phyloP scores from a whole-genome alignment of 768 basidiomycete species.

The Trametes coccinea region DNA sequence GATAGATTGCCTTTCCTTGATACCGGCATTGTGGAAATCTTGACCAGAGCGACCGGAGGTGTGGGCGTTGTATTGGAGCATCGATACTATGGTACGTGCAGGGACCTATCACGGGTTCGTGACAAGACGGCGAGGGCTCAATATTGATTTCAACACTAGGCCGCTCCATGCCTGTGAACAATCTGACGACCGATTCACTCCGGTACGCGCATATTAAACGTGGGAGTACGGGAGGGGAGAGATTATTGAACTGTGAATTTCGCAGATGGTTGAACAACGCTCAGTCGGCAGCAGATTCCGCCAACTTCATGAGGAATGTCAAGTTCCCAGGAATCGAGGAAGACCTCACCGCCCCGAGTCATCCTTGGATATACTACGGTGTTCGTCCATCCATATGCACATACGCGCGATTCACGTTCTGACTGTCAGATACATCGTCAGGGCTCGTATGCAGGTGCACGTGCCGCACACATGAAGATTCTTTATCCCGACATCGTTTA shows the following conservation, averaged over 20 bases:
- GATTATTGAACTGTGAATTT: constrained; percentile 6
- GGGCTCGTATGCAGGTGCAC: constrained; percentile 92
- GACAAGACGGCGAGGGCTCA: too few relatives aligned
- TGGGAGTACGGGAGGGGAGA: neutral
- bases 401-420: too few relatives aligned
- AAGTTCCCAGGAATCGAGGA: constrained; percentile 70
- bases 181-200: constrained; percentile 81
- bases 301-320: constrained; percentile 84
- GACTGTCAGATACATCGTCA: constrained; percentile 25
- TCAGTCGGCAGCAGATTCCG: constrained; percentile 88
- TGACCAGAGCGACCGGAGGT: constrained; percentile 83
- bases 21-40: constrained; percentile 76
- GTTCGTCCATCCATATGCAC: constrained; percentile 42
- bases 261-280: constrained; percentile 84
- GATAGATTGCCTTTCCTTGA: constrained; percentile 50
- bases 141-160: constrained; percentile 41
- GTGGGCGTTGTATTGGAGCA: constrained; percentile 92
- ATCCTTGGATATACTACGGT: constrained; percentile 94
- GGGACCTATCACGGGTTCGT: neutral
- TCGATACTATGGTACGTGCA: constrained; percentile 38
- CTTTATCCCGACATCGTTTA: constrained; percentile 87
- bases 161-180: constrained; percentile 69
- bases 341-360: constrained; percentile 67
- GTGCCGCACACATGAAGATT: constrained; percentile 87
- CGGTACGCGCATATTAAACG: constrained; percentile 43